phyloP scores from a whole-genome alignment of 202 grass and related monocot genomes.

The Brachypodium distachyon region DNA sequence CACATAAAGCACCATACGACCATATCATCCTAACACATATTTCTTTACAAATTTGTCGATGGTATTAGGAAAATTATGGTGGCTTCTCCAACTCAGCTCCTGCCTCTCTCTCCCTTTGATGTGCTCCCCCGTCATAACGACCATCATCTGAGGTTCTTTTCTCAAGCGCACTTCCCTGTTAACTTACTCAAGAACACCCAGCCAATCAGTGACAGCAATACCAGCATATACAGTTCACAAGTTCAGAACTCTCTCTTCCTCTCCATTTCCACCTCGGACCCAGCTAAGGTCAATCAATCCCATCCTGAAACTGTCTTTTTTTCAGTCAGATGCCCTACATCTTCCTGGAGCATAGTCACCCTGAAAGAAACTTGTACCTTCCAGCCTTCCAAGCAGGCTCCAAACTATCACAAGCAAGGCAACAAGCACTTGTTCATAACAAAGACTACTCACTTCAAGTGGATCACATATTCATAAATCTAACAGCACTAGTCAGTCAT shows the following conservation, averaged over 20 bases:
- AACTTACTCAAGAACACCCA: background rate
- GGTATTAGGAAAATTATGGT: background rate
- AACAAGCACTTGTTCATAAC: background rate
- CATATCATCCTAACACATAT: background rate
- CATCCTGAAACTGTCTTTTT: background rate
- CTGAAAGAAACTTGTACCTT: background rate
- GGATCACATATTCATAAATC: background rate
- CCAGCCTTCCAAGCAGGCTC: background rate
- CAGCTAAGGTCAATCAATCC: background rate
- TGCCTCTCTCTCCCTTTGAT: background rate
- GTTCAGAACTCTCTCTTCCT: background rate
- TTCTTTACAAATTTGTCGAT: background rate
- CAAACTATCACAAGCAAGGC: background rate
- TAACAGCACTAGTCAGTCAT: background rate
- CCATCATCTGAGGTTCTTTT: background rate
- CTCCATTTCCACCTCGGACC: background rate
- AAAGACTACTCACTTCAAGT: background rate
- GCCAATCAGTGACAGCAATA: background rate
- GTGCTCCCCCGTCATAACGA: background rate
- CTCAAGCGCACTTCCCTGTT: background rate
- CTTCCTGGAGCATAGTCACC: background rate
- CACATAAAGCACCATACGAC: background rate
- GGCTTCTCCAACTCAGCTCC: background rate
- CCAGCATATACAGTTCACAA: background rate
- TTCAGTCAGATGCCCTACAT: background rate